Conservation (phyloP, 345 rosid genomes). For the Acer saccharum region DNA sequence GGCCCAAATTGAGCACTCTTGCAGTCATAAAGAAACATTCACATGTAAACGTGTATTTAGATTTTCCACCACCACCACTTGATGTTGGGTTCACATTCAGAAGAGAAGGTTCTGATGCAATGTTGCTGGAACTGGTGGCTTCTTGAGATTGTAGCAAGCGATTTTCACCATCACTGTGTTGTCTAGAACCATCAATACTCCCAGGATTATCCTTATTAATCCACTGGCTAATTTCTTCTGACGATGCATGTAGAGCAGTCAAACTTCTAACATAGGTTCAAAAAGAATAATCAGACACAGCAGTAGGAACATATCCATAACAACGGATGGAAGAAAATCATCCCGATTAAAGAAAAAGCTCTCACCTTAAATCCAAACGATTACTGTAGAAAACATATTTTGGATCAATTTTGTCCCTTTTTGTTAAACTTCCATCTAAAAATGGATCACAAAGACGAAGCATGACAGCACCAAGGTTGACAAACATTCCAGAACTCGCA, state of each 20-base stretch:
- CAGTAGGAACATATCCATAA: slow-evolving; percentile 12
- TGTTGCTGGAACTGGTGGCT: slow-evolving; percentile 70
- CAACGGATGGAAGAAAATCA: slow-evolving; percentile 5
- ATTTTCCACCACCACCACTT: slow-evolving; percentile 33
- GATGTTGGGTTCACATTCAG: slow-evolving; percentile 37
- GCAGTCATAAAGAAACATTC: slow-evolving; percentile 99
- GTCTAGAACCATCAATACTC: slow-evolving; percentile 32
- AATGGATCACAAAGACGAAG: slow-evolving; percentile 92
- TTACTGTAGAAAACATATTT: slow-evolving; percentile 66
- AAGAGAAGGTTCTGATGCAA: slow-evolving; percentile 30
- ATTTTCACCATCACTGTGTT: slow-evolving; percentile 44
- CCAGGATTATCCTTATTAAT: slow-evolving; percentile 48
- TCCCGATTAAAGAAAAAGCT: slow-evolving; percentile 7
- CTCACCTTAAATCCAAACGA: slow-evolving; percentile 84
- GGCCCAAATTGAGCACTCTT: slow-evolving; percentile 93
- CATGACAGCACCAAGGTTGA: slow-evolving; percentile 94
- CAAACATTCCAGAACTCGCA: slow-evolving; percentile 99
- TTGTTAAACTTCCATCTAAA: slow-evolving; percentile 73
- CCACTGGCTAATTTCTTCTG: slow-evolving; percentile 92
- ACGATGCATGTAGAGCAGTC: slow-evolving; percentile 92
- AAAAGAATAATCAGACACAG: slow-evolving; percentile 24
- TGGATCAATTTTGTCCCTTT: slow-evolving; percentile 88
- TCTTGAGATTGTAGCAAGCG: slow-evolving; percentile 71
- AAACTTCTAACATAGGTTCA: slow-evolving; percentile 49
- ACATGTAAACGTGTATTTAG: slow-evolving; percentile 74